These are phyloP conservation scores for Sinapis alba DNA, from an alignment of 441 rosid species.

Conservation along the genomic window DNA sequence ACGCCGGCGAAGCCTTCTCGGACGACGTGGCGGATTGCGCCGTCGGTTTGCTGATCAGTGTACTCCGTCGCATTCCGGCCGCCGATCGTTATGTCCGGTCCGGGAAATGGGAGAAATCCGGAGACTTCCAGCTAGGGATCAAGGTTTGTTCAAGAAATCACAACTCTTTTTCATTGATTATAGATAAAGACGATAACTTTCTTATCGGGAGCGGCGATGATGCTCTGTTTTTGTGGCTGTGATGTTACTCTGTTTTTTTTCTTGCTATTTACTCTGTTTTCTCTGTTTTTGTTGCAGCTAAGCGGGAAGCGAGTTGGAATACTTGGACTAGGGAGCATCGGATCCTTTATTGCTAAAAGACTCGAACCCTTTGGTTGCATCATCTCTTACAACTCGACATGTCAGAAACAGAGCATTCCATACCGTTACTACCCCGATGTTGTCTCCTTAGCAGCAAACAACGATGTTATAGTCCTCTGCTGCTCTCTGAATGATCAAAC, in stretches of 20 bases:
- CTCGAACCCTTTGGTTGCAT: conserved; percentile 59
- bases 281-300: conserved; percentile 43
- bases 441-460: conserved; percentile 47
- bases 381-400: conserved; percentile 61
- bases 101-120: conserved; percentile 45
- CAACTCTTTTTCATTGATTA: not conserved
- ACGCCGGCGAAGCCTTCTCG: conserved; percentile 41
- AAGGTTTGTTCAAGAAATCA: conserved; percentile 44
- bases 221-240: not conserved
- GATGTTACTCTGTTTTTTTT: not conserved
- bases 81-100: conserved; percentile 49
- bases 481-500: conserved; percentile 29
- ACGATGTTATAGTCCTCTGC: conserved; percentile 51
- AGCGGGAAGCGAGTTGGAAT: conserved; percentile 62
- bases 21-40: conserved; percentile 38
- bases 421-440: conserved; percentile 47
- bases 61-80: conserved; percentile 56
- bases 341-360: conserved; percentile 56
- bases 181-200: not conserved
- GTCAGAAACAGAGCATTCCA: conserved; percentile 32
- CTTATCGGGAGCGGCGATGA: too few species aligned
- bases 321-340: conserved; percentile 59
- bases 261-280: not conserved
- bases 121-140: conserved; percentile 47
- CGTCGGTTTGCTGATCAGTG: conserved; percentile 56